Base-by-base conservation (phyloP, 129 eudicot species). In the Heracleum sosnowskyi region DNA sequence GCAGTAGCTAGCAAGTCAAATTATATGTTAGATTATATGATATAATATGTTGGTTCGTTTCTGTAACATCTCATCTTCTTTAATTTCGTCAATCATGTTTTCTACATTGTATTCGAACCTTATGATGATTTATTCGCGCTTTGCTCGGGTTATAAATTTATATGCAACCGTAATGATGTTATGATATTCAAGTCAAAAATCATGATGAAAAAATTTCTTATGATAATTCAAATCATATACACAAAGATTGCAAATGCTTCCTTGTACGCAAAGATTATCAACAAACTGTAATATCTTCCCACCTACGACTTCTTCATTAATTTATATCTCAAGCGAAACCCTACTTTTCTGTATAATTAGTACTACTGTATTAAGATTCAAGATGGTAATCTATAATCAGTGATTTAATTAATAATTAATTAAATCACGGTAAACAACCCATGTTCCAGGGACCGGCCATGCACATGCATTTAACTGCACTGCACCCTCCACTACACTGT, bases 391-490 rank as follows among this genome's bases (percentile, higher is more conserved):
- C 18, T 45, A 18, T 12, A 42, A 42, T 42, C 10, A 42, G n/a
- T n/a, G n/a, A n/a, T n/a, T n/a, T n/a, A 45, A 12, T 45, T 0
- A 13, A 13, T 42, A 11, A 2, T 2, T 7, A 45, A 45, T 13
- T 1, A 15, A 2, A 47, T 47, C 24, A 47, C 18, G 55, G 7
- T 49, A 49, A 49, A 49, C n/a, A 49, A 5, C 17, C 34, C 69
- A 24, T 62, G 69, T 62, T 49, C n/a, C 28, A 6, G 3, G 62
- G 62, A 55, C 31, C 17, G 68, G n/a, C 73, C 73, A 68, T 68
- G 40, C 73, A 68, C 41, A 68, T 68, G 73, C 73, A 68, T 64
- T 64, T 33, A 64, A 15, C 73, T 68, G n/a, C 40, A 68, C 73
- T 36, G 39, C 39, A 36, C 39, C 39, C 39, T 36, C 4, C n/a